Percentiles rank a stretch among this genome's conserved stretches.
Conservation (phyloP, 2,329 filamentous ascomycete genomes). For the Aspergillus carbonarius region DNA sequence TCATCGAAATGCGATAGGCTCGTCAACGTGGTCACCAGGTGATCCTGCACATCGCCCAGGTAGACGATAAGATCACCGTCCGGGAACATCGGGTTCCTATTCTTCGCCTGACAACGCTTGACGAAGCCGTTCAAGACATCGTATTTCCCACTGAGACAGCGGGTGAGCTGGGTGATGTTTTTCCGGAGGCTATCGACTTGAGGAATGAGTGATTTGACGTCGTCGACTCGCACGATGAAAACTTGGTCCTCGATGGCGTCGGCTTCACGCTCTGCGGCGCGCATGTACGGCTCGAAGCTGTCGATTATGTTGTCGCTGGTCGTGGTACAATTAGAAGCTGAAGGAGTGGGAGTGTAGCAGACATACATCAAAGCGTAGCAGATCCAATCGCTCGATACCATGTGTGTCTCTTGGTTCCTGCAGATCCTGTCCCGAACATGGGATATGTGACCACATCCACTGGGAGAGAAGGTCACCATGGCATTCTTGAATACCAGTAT, state of each 20-base stretch:
- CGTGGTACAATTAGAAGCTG: background rate
- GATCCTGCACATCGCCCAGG: conserved; percentile 94
- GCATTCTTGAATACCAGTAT: conserved; percentile 94
- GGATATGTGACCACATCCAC: conserved; percentile 75
- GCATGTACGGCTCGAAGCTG: conserved; percentile 83
- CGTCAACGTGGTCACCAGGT: conserved; percentile 96
- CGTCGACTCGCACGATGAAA: conserved; percentile 83
- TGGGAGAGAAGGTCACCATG: conserved; percentile 88
- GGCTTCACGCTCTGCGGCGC: conserved; percentile 77
- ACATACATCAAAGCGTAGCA: conserved; percentile 93
- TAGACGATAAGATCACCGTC: conserved; percentile 94
- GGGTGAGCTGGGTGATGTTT: conserved; percentile 86
- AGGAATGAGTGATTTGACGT: conserved; percentile 79
- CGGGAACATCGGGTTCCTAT: conserved; percentile 88
- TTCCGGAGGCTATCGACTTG: conserved; percentile 86
- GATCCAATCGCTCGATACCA: conserved; percentile 93
- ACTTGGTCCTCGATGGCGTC: conserved; percentile 94
- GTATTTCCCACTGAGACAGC: conserved; percentile 87
- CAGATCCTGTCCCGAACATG: conserved; percentile 87
- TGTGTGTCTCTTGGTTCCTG: conserved; percentile 84
- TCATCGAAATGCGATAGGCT: conserved; percentile 94
- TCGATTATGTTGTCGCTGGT: conserved; percentile 90
- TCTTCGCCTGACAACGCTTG: conserved; percentile 80
- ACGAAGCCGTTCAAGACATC: conserved; percentile 96
- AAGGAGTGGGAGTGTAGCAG: background rate